phyloP scores from a whole-genome alignment of 768 basidiomycete species.

The Lentinula detonsa region DNA sequence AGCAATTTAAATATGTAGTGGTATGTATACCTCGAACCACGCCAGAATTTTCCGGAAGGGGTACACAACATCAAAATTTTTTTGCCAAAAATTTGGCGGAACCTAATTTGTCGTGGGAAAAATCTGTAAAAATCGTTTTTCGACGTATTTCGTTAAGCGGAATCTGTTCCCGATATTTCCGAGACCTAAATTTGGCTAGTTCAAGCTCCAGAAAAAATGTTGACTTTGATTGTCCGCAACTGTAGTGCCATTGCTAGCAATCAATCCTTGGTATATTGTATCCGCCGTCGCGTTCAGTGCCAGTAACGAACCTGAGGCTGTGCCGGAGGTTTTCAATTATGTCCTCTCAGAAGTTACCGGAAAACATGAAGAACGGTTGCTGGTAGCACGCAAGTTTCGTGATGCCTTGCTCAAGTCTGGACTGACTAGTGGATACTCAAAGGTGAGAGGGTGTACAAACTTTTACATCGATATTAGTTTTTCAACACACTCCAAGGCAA shows the following conservation, averaged over 20 bases:
- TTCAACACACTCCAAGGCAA: slow-evolving; percentile 30
- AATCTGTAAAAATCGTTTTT: too few species aligned
- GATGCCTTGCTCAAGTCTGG: slow-evolving; percentile 62
- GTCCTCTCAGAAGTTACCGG: slow-evolving; percentile 31
- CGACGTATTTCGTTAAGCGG: too few species aligned
- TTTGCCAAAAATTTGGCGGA: too few species aligned
- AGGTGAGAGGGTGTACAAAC: slow-evolving; percentile 29
- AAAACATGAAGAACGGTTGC: slow-evolving; percentile 26
- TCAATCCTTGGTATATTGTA: slow-evolving; percentile 56
- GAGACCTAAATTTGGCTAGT: too few species aligned
- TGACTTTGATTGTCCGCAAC: too few species aligned
- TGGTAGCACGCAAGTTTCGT: slow-evolving; percentile 48
- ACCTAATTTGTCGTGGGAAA: too few species aligned
- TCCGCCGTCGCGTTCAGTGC: slow-evolving; percentile 52
- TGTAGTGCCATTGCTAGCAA: background rate
- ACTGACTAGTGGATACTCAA: slow-evolving; percentile 49
- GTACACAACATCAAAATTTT: too few species aligned
- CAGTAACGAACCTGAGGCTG: slow-evolving; percentile 52
- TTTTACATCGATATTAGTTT: background rate
- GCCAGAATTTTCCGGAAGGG: too few species aligned
- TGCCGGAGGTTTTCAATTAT: slow-evolving; percentile 47
- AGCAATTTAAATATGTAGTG: too few species aligned
- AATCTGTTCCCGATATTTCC: too few species aligned
- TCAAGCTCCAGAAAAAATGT: too few species aligned
- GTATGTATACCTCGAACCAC: too few species aligned